Base-by-base conservation (phyloP, 78 protist species). In the Polysphondylium violaceum region DNA sequence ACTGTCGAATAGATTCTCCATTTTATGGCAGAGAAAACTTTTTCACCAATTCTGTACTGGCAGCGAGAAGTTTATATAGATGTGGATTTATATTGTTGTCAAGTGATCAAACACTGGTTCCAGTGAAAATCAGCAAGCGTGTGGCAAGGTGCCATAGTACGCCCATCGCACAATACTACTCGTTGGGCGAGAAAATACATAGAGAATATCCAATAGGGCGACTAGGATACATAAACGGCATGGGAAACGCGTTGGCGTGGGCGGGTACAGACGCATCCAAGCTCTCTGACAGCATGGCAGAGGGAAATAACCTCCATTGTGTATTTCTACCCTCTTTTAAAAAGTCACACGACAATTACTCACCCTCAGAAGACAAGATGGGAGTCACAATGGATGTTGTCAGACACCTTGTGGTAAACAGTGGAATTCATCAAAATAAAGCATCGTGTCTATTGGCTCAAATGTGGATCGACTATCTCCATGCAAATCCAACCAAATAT, bases 181-280 rank as follows among this genome's bases (percentile, higher is more conserved):
- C 47, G 6, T 33, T 67, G 8, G 76, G 77, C 17, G 91, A 83
- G 50, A 67, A 69, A 27, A 8, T 31, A 8, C 81, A 79, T 27
- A 36, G 29, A 11, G 79, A 69, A 36, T 58, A n/a, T 43, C 2
- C 12, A 9, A 55, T 33, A 21, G 79, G 79, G 0, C 2, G 25
- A 7, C 19, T 68, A 27, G 77, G 81, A 25, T 83, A 59, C 41
- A 72, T 83, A n/a, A 83, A 83, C 59, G 91, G 91, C 6, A 83
- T 83, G 91, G 76, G 41, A 3, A 74, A 74, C 38, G 38, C 83
- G 21, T 33, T 74, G 7, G 69, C 71, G 23, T 74, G 83, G 83
- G 83, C 83, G 1, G 83, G 83, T 35, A 51, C 36, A 1, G 83
- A 74, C 56, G 65, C 69, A 8, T 74, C 83, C 0, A 74, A 56